Conservation (phyloP, 2,329 filamentous ascomycete genomes). For the Cladophialophora immunda region DNA sequence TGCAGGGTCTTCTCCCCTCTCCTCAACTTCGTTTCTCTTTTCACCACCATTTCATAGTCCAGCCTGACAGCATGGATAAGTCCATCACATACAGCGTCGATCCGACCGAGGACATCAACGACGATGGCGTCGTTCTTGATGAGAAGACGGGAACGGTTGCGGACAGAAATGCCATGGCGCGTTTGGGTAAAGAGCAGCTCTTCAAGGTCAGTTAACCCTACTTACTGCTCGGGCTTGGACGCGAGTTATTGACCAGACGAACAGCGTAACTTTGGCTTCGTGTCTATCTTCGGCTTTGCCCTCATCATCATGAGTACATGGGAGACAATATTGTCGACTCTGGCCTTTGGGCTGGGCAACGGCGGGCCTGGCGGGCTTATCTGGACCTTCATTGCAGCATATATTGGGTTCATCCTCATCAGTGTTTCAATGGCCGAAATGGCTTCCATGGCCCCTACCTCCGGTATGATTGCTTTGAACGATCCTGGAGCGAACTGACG, state of each 20-base stretch:
- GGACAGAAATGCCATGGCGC: conserved; percentile 32
- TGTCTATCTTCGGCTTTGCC: conserved; percentile 56
- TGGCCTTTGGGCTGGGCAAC: conserved; percentile 47
- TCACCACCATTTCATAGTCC: neutral
- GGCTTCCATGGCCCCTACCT: conserved; percentile 54
- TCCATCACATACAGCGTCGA: conserved; percentile 25
- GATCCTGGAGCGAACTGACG: neutral
- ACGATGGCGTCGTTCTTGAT: conserved; percentile 29
- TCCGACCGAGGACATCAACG: conserved; percentile 22
- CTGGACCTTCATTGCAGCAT: conserved; percentile 60
- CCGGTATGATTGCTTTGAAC: conserved; percentile 19
- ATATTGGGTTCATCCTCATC: conserved; percentile 53
- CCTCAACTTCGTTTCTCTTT: conserved; percentile 6
- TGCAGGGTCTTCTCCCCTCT: neutral
- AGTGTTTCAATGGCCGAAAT: conserved; percentile 59
- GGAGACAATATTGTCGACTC: conserved; percentile 53
- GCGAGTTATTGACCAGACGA: conserved; percentile 6
- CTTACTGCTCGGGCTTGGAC: neutral
- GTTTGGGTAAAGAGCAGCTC: conserved; percentile 50
- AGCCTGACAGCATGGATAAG: conserved; percentile 27
- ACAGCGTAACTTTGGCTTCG: conserved; percentile 56
- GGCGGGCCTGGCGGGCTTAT: conserved; percentile 63
- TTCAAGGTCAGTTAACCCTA: conserved; percentile 44
- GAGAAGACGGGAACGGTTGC: conserved; percentile 33
- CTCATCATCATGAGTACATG: conserved; percentile 55